phyloP scores from a whole-genome alignment of 257 asterid species.

The Ajuga chamaepitys region DNA sequence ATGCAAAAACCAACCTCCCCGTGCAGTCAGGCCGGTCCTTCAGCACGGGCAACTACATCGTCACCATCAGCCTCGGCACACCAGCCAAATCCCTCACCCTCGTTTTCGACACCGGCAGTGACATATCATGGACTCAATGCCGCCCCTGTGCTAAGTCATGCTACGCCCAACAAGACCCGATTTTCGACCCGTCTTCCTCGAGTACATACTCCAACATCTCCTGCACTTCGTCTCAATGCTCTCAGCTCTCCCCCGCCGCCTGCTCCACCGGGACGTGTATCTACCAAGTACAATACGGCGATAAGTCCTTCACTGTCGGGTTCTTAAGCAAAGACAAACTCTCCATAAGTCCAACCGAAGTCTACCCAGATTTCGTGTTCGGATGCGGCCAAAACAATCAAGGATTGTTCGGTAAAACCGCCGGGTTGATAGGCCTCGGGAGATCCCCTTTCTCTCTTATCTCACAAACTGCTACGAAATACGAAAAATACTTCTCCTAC shows the following conservation, averaged over 20 bases:
- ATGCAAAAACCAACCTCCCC: conserved; percentile 33
- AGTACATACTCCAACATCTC: conserved; percentile 49
- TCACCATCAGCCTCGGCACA: conserved; percentile 52
- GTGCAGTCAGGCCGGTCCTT: conserved; percentile 34
- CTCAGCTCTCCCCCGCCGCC: conserved; percentile 31
- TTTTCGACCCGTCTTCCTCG: conserved; percentile 48
- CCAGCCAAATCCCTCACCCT: conserved; percentile 41
- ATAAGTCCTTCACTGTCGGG: conserved; percentile 49
- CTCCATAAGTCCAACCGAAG: conserved; percentile 33
- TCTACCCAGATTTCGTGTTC: conserved; percentile 35
- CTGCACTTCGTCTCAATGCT: conserved; percentile 36
- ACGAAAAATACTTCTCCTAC: conserved; percentile 61
- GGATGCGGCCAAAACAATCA: conserved; percentile 71
- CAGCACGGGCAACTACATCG: conserved; percentile 55
- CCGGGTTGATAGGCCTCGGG: conserved; percentile 73
- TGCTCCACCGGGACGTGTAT: conserved; percentile 40
- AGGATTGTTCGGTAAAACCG: conserved; percentile 52
- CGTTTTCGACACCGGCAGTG: conserved; percentile 77
- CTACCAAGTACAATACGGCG: conserved; percentile 57
- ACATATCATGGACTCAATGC: conserved; percentile 85
- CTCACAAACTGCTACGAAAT: conserved; percentile 50
- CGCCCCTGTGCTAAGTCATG: conserved; percentile 48
- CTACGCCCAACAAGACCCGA: conserved; percentile 55
- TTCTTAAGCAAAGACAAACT: conserved; percentile 40
- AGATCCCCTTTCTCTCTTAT: conserved; percentile 42